phyloP scores from a whole-genome alignment of 495 filamentous ascomycete genomes.

The Peziza echinospora region DNA sequence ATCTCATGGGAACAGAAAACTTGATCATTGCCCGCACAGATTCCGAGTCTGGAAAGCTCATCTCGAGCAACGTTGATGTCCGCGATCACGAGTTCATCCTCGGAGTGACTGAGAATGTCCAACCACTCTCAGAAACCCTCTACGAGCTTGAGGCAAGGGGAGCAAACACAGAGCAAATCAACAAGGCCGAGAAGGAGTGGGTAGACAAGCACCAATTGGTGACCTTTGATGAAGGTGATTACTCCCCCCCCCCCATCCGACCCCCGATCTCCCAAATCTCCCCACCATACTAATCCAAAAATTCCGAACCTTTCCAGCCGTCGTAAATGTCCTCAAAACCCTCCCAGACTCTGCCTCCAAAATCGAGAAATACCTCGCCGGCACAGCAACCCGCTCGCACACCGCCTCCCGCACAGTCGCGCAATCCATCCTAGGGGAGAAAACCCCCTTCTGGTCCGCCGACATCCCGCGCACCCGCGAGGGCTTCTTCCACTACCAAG shows the following conservation, averaged over 20 bases:
- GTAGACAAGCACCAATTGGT: conserved; percentile 68
- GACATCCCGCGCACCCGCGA: conserved; percentile 85
- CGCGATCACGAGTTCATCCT: conserved; percentile 94
- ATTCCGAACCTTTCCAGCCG: too few species aligned
- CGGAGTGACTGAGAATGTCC: conserved; percentile 46
- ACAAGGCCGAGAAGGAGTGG: conserved; percentile 71
- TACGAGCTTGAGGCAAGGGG: conserved; percentile 71
- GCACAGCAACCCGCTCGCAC: conserved; percentile 34
- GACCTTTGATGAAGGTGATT: conserved; percentile 86
- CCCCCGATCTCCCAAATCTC: neutral
- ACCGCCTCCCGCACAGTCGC: conserved; percentile 53
- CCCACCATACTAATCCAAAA: conserved; percentile 11
- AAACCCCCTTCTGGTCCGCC: conserved; percentile 57
- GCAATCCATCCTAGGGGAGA: conserved; percentile 28
- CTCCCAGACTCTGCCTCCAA: conserved; percentile 36
- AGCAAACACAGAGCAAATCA: conserved; percentile 56
- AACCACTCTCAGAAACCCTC: conserved; percentile 70
- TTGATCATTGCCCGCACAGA: conserved; percentile 87
- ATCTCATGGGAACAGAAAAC: conserved; percentile 88
- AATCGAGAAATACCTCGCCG: conserved; percentile 41
- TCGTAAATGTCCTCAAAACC: conserved; percentile 45
- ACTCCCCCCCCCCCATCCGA: conserved; percentile 22
- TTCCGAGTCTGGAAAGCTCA: conserved; percentile 73
- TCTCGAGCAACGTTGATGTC: conserved; percentile 75
- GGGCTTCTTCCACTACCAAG: conserved; percentile 87